Evolutionary conservation across 2,329 filamentous ascomycete species (phyloP), one percentile per base, ranked within the genome.

Genomic region (Lachnellula occidentalis): DNA sequence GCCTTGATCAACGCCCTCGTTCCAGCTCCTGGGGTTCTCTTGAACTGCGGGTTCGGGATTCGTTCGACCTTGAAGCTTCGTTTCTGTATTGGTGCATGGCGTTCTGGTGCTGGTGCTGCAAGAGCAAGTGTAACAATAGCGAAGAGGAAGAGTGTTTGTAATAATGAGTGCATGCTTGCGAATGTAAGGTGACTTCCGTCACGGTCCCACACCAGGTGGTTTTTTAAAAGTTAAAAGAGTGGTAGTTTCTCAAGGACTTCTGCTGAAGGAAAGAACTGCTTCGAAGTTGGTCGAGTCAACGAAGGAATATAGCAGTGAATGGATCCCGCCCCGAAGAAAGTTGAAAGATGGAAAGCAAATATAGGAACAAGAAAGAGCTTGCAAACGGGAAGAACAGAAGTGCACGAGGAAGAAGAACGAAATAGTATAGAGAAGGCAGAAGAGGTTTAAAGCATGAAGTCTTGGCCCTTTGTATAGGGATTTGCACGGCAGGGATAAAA

Each of bases 1-100:
- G 86, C 81, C 71, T 82, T 87, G 49, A 79, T 71, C 61, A 92
- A 75, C 49, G 85, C 83, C 53, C 65, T 70, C 0, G 65, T 67
- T 39, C 66, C 67, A 24, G 65, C 65, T 43, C 65, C 66, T 11
- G 60, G 51, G 4, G 61, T 48, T 41, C 65, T 55, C 34, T 59
- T 73, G 66, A 83, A 82, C 53, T 74, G 73, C n/a, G 72, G 72
- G 48, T 70, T 70, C 15, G 59, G 50, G 12, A 66, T 58, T 51
- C 67, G 64, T 45, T 64, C 61, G 41, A 69, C 64, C 45, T 66
- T 68, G 60, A 70, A 70, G 55, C 61, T 64, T 51, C 67, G 61
- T 46, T 67, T 68, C 50, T 66, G 58, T 14, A 63, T 45, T 62
- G 83, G 84, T 50, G 74, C 72, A 34, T 43, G n/a, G 41, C 37